phyloP scores from a whole-genome alignment of 1,139 yeast genomes.

The Yamadazyma siamensis region DNA sequence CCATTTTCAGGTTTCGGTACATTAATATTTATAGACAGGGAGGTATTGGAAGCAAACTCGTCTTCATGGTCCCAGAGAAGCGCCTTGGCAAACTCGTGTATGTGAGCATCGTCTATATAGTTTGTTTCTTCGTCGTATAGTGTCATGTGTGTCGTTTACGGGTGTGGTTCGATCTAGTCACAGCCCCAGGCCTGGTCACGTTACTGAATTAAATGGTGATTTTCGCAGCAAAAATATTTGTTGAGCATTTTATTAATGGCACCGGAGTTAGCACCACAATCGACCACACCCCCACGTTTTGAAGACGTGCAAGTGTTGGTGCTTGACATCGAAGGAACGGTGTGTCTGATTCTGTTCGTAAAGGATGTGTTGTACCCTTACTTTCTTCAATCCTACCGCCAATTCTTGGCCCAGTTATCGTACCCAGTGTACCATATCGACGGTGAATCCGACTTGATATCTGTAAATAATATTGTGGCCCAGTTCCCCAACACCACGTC shows the following conservation, averaged over 20 bases:
- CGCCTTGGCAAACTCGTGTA: conserved; percentile 40
- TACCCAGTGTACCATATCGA: conserved; percentile 29
- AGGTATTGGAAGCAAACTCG: conserved; percentile 8
- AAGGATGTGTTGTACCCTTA: conserved; percentile 63
- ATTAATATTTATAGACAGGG: background rate
- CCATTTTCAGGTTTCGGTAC: conserved; percentile 3
- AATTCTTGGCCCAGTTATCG: conserved; percentile 20
- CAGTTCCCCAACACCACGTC: conserved; percentile 33
- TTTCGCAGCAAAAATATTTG: conserved; percentile 2
- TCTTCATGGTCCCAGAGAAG: conserved; percentile 37
- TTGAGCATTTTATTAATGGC: conserved; percentile 1
- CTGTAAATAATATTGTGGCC: conserved; percentile 25
- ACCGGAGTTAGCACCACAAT: too few relatives aligned
- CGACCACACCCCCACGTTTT: too few relatives aligned
- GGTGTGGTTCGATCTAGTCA: too few relatives aligned
- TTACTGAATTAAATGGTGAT: too few relatives aligned
- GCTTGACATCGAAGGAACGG: conserved; percentile 86
- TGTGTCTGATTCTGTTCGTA: conserved; percentile 87
- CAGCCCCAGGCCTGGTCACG: too few relatives aligned
- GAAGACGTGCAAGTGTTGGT: conserved; percentile 6
- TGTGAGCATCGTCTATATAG: conserved; percentile 35
- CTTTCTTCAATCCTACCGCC: conserved; percentile 34
- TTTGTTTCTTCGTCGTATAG: conserved; percentile 28
- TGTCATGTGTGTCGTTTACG: too few relatives aligned
- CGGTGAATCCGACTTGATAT: conserved; percentile 14